Evolutionary conservation across 2,329 filamentous ascomycete genomes (phyloP).

Genomic region (Emydomyces testavorans): DNA sequence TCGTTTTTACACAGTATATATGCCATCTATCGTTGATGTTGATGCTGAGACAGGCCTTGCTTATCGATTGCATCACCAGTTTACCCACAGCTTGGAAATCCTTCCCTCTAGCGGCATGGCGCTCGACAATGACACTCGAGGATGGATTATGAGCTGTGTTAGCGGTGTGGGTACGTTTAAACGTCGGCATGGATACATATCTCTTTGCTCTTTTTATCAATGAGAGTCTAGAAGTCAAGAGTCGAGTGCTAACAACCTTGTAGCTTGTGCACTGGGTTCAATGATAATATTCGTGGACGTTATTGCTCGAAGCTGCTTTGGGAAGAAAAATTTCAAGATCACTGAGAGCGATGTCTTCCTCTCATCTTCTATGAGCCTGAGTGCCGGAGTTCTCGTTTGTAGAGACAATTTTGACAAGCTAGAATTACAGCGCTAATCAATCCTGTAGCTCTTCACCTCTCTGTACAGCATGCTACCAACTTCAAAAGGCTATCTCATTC

Average conservation of each 20-base stretch:
- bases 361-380: slow-evolving; percentile 77
- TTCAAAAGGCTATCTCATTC: slow-evolving; percentile 62
- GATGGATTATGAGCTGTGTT: slow-evolving; percentile 80
- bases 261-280: slow-evolving; percentile 57
- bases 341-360: slow-evolving; percentile 82
- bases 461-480: slow-evolving; percentile 89
- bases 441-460: slow-evolving; percentile 68
- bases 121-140: slow-evolving; percentile 66
- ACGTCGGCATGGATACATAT: neutral
- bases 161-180: slow-evolving; percentile 57
- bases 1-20: too few relatives aligned
- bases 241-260: slow-evolving; percentile 15
- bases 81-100: neutral
- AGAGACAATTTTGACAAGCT: neutral
- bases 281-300: slow-evolving; percentile 79
- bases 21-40: too few relatives aligned
- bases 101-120: slow-evolving; percentile 5
- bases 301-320: slow-evolving; percentile 59
- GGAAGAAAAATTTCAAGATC: slow-evolving; percentile 68
- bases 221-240: neutral
- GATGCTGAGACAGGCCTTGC: too few relatives aligned
- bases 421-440: slow-evolving; percentile 5
- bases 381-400: slow-evolving; percentile 88
- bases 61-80: too few relatives aligned
- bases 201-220: neutral